phyloP scores from a whole-genome alignment of 805 yeast species.

The Candida pseudofarinosa region DNA sequence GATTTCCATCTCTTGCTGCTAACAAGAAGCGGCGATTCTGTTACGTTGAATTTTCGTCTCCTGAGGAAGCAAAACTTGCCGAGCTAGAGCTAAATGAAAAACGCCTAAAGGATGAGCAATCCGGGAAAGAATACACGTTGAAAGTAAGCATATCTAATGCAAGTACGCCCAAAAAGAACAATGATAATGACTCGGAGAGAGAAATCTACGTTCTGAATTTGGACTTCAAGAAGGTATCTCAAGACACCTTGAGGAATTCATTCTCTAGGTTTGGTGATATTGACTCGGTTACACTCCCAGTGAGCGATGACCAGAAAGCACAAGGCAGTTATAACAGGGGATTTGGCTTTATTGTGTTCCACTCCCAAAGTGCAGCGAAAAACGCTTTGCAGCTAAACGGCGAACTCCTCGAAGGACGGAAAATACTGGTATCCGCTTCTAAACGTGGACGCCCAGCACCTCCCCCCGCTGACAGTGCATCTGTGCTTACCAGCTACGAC shows the following conservation, averaged over 20 bases:
- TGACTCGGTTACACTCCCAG: slow-evolving; percentile 50
- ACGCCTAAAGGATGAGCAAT: slow-evolving; percentile 23
- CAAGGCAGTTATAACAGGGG: slow-evolving; percentile 48
- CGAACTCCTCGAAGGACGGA: slow-evolving; percentile 41
- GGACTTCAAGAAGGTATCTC: slow-evolving; percentile 41
- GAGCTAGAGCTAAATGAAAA: slow-evolving; percentile 37
- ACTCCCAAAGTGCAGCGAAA: slow-evolving; percentile 40
- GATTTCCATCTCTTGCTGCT: slow-evolving; percentile 61
- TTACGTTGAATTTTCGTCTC: slow-evolving; percentile 53
- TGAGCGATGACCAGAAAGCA: slow-evolving; percentile 26
- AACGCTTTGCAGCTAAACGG: slow-evolving; percentile 43
- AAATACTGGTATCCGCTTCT: slow-evolving; percentile 41
- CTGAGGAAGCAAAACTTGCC: slow-evolving; percentile 45
- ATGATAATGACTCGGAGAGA: slow-evolving; percentile 50
- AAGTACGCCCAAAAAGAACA: slow-evolving; percentile 20
- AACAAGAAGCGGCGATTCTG: slow-evolving; percentile 65
- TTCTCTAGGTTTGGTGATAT: slow-evolving; percentile 52
- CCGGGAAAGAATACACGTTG: slow-evolving; percentile 30
- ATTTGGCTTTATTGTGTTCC: slow-evolving; percentile 60
- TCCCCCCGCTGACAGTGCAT: slow-evolving; percentile 10
- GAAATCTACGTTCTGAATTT: slow-evolving; percentile 56
- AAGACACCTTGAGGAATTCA: slow-evolving; percentile 30
- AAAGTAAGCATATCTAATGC: slow-evolving; percentile 66
- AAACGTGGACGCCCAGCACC: slow-evolving; percentile 9
- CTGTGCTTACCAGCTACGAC: slow-evolving; percentile 11